Percentiles rank a stretch among this genome's conserved stretches.
Evolutionary conservation across 805 yeast genomes (phyloP).

Genomic region (Candida vaughaniae): DNA sequence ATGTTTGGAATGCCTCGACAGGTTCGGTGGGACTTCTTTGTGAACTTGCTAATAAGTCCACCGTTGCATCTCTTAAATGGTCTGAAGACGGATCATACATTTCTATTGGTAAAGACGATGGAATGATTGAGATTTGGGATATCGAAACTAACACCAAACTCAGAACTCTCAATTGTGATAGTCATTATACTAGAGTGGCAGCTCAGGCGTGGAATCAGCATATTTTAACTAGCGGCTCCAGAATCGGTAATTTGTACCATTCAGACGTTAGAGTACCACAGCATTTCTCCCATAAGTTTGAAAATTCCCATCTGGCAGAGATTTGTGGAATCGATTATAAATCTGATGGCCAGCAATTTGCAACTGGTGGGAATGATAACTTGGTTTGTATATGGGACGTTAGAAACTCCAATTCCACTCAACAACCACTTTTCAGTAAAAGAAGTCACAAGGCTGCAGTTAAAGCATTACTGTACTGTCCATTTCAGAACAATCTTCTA

Average conservation of each 20-base stretch:
- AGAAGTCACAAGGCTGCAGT: slow-evolving; percentile 90
- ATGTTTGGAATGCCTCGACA: slow-evolving; percentile 87
- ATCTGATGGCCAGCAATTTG: slow-evolving; percentile 78
- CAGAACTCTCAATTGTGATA: slow-evolving; percentile 74
- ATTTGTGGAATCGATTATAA: slow-evolving; percentile 91
- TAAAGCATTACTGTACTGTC: slow-evolving; percentile 94
- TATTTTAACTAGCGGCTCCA: slow-evolving; percentile 79
- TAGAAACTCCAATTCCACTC: slow-evolving; percentile 33
- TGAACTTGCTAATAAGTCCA: slow-evolving; percentile 47
- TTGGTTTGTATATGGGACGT: slow-evolving; percentile 92
- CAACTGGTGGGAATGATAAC: slow-evolving; percentile 94
- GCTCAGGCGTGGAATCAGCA: slow-evolving; percentile 85
- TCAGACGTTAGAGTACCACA: slow-evolving; percentile 86
- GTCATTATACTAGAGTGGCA: slow-evolving; percentile 67
- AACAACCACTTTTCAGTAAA: slow-evolving; percentile 67
- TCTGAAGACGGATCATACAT: slow-evolving; percentile 86
- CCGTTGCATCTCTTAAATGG: slow-evolving; percentile 80
- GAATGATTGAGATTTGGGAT: slow-evolving; percentile 91
- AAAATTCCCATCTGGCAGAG: slow-evolving; percentile 69
- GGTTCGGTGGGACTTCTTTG: slow-evolving; percentile 73
- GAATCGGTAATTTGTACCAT: slow-evolving; percentile 78
- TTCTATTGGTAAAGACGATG: slow-evolving; percentile 81
- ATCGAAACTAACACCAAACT: slow-evolving; percentile 70
- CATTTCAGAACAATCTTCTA: slow-evolving; percentile 72
- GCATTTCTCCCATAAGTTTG: slow-evolving; percentile 63